These are phyloP conservation scores for Hapsidospora chrysogenum DNA, from an alignment of 495 filamentous ascomycete species.

Conservation along the genomic window DNA sequence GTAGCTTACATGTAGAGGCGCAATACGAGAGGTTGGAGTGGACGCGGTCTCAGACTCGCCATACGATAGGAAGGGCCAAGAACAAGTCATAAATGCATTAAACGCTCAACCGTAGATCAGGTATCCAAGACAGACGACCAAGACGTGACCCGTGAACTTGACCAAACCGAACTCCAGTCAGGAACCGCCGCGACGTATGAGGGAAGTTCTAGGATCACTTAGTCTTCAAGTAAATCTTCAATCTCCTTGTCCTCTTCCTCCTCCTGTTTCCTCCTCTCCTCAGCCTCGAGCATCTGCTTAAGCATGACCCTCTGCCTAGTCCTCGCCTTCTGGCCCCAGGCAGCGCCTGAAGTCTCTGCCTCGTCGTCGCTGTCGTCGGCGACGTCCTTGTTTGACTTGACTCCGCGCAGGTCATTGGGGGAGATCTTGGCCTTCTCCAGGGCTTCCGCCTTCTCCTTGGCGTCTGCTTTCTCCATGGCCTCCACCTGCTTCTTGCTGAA, in stretches of 20 bases:
- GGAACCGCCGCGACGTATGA: too few relatives aligned
- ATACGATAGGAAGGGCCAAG: too few relatives aligned
- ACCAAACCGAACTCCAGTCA: too few relatives aligned
- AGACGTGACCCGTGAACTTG: too few relatives aligned
- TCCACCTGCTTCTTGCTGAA: conserved; percentile 24
- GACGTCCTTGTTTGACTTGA: conserved; percentile 31
- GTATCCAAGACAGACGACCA: too few relatives aligned
- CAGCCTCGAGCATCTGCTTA: conserved; percentile 34
- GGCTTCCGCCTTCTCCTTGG: conserved; percentile 9
- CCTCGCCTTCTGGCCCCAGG: conserved; percentile 41
- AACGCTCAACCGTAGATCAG: too few relatives aligned
- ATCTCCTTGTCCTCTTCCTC: conserved; percentile 40
- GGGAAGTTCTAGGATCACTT: too few relatives aligned
- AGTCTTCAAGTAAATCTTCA: conserved; percentile 53
- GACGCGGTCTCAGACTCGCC: too few relatives aligned
- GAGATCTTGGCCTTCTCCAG: conserved; percentile 19
- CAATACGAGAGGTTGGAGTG: too few relatives aligned
- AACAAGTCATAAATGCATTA: too few relatives aligned
- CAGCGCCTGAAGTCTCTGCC: conserved; percentile 26
- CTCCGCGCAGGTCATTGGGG: conserved; percentile 34
- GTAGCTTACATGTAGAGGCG: too few relatives aligned
- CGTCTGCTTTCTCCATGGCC: conserved; percentile 26
- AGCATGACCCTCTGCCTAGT: conserved; percentile 46
- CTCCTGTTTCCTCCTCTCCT: conserved; percentile 26
- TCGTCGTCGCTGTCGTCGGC: conserved; percentile 32